phyloP scores from a whole-genome alignment of 192 early-diverging fungal species.

The Lunasporangiospora selenospora region DNA sequence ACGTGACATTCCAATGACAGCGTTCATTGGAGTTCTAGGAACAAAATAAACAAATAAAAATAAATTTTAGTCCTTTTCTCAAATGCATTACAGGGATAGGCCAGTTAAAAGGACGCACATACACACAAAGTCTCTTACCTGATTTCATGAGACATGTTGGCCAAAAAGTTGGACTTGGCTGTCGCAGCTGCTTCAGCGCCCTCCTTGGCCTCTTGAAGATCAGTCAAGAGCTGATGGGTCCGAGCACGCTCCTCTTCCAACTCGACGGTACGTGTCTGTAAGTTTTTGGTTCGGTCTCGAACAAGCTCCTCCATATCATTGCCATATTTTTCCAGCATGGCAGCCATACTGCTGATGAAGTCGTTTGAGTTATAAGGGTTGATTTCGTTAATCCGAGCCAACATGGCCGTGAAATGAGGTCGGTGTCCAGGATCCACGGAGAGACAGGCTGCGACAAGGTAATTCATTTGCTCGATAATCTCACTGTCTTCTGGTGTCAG shows the following conservation, averaged over 20 bases:
- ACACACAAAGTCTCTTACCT: slow-evolving; percentile 1
- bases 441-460: slow-evolving; percentile 20
- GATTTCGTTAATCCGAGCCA: slow-evolving; percentile 40
- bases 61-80: too few species aligned
- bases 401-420: slow-evolving; percentile 39
- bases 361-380: slow-evolving; percentile 46
- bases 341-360: slow-evolving; percentile 52
- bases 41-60: neutral
- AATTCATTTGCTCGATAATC: slow-evolving; percentile 42
- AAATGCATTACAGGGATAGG: neutral
- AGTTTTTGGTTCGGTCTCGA: slow-evolving; percentile 41
- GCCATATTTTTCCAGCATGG: slow-evolving; percentile 53
- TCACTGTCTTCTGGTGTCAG: slow-evolving; percentile 24
- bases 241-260: slow-evolving; percentile 52
- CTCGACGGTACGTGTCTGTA: slow-evolving; percentile 51
- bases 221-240: slow-evolving; percentile 42
- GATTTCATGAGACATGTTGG: slow-evolving; percentile 78
- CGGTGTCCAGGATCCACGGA: slow-evolving; percentile 19
- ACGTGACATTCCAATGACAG: slow-evolving; percentile 73
- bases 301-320: slow-evolving; percentile 57
- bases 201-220: slow-evolving; percentile 55
- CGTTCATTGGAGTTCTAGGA: slow-evolving; percentile 81
- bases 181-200: slow-evolving; percentile 55
- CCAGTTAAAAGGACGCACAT: too few species aligned
- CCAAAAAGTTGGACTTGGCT: slow-evolving; percentile 68